A percentile compares a stretch with the other conserved stretches of the same genome.
These are phyloP conservation scores for Rhodocollybia butyracea DNA, from an alignment of 768 basidiomycete species.

Conservation along the genomic window DNA sequence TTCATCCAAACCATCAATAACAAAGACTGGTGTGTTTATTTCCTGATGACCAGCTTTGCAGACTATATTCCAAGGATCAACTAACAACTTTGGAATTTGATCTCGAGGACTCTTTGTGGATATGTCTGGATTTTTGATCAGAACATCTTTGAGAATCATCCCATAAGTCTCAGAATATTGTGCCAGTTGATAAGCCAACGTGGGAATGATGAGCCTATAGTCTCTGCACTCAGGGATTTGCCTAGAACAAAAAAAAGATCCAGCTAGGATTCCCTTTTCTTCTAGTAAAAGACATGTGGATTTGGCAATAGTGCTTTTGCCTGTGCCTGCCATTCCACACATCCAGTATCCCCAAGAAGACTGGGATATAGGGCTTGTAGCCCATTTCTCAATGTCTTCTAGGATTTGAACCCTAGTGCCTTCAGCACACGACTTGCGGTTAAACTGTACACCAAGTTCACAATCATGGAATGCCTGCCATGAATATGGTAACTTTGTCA, in stretches of 20 bases:
- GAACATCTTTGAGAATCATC: not conserved
- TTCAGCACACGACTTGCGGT: not conserved
- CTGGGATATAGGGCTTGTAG: not conserved
- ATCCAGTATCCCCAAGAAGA: not conserved
- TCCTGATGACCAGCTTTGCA: not conserved
- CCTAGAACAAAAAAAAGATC: conserved; percentile 7
- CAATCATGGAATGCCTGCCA: not conserved
- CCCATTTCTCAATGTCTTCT: not conserved
- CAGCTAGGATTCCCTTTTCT: not conserved
- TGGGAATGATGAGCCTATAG: conserved; percentile 1
- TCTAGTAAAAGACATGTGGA: not conserved
- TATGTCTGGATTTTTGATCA: not conserved
- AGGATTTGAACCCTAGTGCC: not conserved
- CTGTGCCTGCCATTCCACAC: conserved; percentile 1
- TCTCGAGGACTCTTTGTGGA: not conserved
- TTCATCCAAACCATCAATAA: conserved; percentile 8
- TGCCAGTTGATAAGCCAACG: conserved; percentile 5
- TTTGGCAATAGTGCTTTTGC: conserved; percentile 2
- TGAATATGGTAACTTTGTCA: not conserved
- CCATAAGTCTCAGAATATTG: not conserved
- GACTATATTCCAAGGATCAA: not conserved
- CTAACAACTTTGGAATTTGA: not conserved
- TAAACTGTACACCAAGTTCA: not conserved
- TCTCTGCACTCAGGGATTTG: conserved; percentile 1
- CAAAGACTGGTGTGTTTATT: not conserved